These are phyloP conservation scores for Garcia nutans DNA, from an alignment of 345 rosid species.

Conservation along the genomic window DNA sequence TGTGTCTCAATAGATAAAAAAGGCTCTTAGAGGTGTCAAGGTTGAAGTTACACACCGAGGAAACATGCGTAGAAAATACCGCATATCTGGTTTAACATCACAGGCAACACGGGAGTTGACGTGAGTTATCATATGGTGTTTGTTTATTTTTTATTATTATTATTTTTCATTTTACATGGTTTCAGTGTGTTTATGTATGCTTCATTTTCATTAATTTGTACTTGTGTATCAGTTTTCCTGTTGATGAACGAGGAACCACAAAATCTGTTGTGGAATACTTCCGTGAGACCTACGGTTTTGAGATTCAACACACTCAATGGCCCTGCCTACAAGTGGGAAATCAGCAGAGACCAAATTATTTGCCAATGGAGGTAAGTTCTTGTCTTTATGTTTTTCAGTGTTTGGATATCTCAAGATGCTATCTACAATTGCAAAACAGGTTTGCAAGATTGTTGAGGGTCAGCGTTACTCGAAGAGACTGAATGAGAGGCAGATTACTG, in stretches of 20 bases:
- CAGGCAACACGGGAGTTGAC: conserved; percentile 89
- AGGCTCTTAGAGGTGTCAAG: conserved; percentile 86
- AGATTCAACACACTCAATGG: conserved; percentile 69
- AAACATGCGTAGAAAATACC: conserved; percentile 93
- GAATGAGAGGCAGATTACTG: conserved; percentile 93
- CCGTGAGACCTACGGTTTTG: conserved; percentile 69
- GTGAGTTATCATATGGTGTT: conserved; percentile 40
- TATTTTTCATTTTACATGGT: neutral
- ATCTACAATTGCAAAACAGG: conserved; percentile 40
- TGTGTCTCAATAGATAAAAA: conserved; percentile 57
- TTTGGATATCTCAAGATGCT: conserved; percentile 1
- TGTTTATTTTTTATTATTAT: too few relatives aligned
- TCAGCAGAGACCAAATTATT: conserved; percentile 82
- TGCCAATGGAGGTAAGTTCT: conserved; percentile 82
- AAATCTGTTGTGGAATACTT: conserved; percentile 91
- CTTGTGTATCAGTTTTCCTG: conserved; percentile 60
- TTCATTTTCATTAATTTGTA: neutral
- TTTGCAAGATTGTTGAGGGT: conserved; percentile 96
- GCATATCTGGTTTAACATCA: conserved; percentile 84
- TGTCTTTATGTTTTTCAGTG: neutral
- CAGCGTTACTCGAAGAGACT: conserved; percentile 91
- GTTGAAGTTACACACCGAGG: conserved; percentile 96
- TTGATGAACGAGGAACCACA: conserved; percentile 81
- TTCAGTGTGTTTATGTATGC: too few relatives aligned
- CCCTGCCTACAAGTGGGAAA: conserved; percentile 97